Evolutionary conservation across 2,329 filamentous ascomycete species (phyloP).

Genomic region (Dactylellina sp.): DNA sequence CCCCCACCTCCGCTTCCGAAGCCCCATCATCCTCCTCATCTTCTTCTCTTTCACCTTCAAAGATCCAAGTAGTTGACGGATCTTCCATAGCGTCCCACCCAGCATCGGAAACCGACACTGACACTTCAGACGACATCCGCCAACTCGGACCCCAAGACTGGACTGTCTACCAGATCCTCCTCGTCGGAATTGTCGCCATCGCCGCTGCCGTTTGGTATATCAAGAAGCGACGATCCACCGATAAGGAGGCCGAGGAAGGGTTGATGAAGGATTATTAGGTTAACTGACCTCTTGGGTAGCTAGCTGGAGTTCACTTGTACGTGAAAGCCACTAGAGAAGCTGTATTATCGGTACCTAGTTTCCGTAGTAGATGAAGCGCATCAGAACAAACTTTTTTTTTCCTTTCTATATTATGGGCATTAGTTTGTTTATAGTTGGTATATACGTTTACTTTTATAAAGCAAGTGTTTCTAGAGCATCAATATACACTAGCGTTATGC

Average conservation of each 20-base stretch:
- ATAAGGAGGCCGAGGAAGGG: slow-evolving; percentile 39
- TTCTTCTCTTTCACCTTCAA: neutral
- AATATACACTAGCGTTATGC: no score
- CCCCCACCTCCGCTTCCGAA: slow-evolving; percentile 6
- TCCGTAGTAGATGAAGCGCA: no score
- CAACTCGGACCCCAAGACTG: slow-evolving; percentile 14
- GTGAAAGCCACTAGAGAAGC: no score
- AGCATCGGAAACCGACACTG: slow-evolving; percentile 50
- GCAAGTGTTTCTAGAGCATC: no score
- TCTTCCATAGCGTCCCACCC: slow-evolving; percentile 25
- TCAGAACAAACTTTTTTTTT: no score
- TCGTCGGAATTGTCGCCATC: slow-evolving; percentile 27
- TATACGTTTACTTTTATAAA: no score
- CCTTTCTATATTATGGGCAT: no score
- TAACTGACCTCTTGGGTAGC: neutral
- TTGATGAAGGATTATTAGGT: slow-evolving; percentile 56
- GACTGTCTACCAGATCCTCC: slow-evolving; percentile 42
- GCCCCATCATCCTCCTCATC: no score
- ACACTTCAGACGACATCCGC: slow-evolving; percentile 43
- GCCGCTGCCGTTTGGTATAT: slow-evolving; percentile 49
- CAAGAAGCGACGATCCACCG: slow-evolving; percentile 43
- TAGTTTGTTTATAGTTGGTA: no score
- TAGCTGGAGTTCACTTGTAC: no score
- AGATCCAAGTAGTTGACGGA: slow-evolving; percentile 27
- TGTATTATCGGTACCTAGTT: no score